Evolutionary conservation across 164 flowering plant species (phyloP), one percentile per base, ranked within the genome.

Genomic region (Santalum album): DNA sequence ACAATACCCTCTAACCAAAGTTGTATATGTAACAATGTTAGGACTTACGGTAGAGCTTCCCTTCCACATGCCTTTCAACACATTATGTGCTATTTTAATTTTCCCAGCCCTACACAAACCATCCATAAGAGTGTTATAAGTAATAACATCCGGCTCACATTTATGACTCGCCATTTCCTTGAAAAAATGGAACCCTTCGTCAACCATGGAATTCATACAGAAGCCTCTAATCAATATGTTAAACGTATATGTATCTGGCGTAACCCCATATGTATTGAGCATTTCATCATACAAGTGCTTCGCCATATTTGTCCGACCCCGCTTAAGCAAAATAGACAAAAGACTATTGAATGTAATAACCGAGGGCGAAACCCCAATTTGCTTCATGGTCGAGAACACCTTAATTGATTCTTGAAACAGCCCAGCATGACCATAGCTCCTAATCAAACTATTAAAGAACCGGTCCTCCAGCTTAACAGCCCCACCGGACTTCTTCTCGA

Each of bases 1-100:
- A 60, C 97, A 89, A 55, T 73, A 84, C 36, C 88, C 95, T 72
- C 90, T 75, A 35, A 89, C 70, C 86, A 86, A 75, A 58, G 95
- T 79, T 0, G 95, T 89, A 49, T 82, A 86, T 43, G 83, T 80
- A 61, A 86, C 82, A 42, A 86, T 82, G 64, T 81, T 80, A 12
- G 97, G 95, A 32, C 48, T 71, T 76, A 82, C 68, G 51, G 70
- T 72, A 19, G 36, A 20, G 12, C 69, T 29, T 46, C 77, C 84
- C 65, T 51, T 78, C 0, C 23, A 24, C 97, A 89, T 84, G 21
- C 84, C 90, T 60, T 74, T 79, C 34, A 86, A 58, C 60, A 84
- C 69, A 70, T 82, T 82, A 20, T 59, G 77, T 0, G 87, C 97
- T 56, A 76, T 72, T 16, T 16, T 63, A 34, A 81, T 78, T 61